A percentile compares a stretch with the other conserved stretches of the same genome.
Conservation (phyloP, 139 green algal species). For the Pseudopediastrum boryanum region DNA sequence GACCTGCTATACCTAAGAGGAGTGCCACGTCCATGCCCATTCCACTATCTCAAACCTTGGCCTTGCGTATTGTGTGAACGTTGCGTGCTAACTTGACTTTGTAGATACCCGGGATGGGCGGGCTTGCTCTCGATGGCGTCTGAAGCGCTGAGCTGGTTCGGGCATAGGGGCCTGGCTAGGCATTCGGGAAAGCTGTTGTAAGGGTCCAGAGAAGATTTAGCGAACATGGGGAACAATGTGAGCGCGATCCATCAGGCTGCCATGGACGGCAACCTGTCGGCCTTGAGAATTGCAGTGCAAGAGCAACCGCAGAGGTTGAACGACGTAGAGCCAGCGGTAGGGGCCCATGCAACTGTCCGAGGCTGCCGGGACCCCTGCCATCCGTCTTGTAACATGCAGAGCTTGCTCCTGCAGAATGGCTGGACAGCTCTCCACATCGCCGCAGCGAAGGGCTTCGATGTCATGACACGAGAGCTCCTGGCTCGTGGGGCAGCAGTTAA, state of each 20-base stretch:
- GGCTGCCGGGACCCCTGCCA: neutral
- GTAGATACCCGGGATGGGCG: too few relatives aligned
- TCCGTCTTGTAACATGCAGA: neutral
- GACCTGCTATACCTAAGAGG: too few relatives aligned
- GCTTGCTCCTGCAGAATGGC: neutral
- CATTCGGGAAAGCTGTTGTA: too few relatives aligned
- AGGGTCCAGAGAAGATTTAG: too few relatives aligned
- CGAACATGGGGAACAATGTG: slow-evolving; percentile 24
- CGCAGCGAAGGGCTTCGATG: slow-evolving; percentile 35
- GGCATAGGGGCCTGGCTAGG: too few relatives aligned
- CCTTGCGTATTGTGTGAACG: too few relatives aligned
- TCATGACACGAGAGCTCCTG: slow-evolving; percentile 47
- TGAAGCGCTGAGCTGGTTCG: too few relatives aligned
- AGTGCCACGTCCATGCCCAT: too few relatives aligned
- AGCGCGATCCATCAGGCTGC: slow-evolving; percentile 24
- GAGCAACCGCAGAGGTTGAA: slow-evolving; percentile 13
- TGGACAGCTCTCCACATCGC: slow-evolving; percentile 38
- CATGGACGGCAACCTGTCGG: slow-evolving; percentile 8
- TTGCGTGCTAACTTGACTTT: too few relatives aligned
- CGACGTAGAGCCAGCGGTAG: slow-evolving; percentile 16
- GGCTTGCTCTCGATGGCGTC: too few relatives aligned
- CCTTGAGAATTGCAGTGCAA: slow-evolving; percentile 19
- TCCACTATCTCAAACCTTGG: too few relatives aligned
- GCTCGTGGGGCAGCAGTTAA: slow-evolving; percentile 35
- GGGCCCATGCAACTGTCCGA: neutral